Conservation (phyloP, 768 basidiomycete genomes). For the Dendrothele bispora region DNA sequence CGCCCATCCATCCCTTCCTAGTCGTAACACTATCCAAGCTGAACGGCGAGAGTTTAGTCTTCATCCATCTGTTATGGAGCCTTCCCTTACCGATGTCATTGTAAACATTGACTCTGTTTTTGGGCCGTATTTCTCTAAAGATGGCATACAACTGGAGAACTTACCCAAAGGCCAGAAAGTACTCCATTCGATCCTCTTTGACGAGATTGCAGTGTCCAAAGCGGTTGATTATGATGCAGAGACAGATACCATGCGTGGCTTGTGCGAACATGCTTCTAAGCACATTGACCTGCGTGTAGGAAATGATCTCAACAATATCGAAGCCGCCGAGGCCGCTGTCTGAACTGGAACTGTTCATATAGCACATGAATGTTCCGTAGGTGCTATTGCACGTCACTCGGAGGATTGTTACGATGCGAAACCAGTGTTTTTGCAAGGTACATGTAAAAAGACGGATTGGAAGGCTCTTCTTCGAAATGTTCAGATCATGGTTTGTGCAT, state of each 20-base stretch:
- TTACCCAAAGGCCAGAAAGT: background rate
- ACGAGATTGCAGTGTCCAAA: slow-evolving; percentile 14
- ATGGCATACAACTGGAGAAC: slow-evolving; percentile 11
- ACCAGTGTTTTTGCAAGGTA: slow-evolving; percentile 10
- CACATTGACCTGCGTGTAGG: background rate
- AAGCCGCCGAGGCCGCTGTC: too few species aligned
- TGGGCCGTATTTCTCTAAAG: slow-evolving; percentile 1
- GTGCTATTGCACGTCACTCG: slow-evolving; percentile 1
- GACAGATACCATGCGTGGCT: slow-evolving; percentile 8
- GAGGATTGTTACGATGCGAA: slow-evolving; percentile 3
- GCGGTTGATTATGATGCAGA: slow-evolving; percentile 5
- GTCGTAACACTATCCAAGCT: too few species aligned
- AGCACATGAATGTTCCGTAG: slow-evolving; percentile 13
- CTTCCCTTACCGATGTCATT: background rate
- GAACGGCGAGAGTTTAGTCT: too few species aligned
- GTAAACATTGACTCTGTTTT: slow-evolving; percentile 10
- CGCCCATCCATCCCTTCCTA: slow-evolving; percentile 8
- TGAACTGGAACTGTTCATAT: slow-evolving; percentile 1
- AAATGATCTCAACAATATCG: too few species aligned
- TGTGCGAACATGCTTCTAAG: slow-evolving; percentile 11
- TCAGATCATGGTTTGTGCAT: slow-evolving; percentile 1
- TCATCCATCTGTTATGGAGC: slow-evolving; percentile 1
- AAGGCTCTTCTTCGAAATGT: background rate
- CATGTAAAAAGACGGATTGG: slow-evolving; percentile 9
- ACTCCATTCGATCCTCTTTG: slow-evolving; percentile 9